Base-by-base conservation (phyloP, 1,139 yeast genomes). In the Taphrina communis region DNA sequence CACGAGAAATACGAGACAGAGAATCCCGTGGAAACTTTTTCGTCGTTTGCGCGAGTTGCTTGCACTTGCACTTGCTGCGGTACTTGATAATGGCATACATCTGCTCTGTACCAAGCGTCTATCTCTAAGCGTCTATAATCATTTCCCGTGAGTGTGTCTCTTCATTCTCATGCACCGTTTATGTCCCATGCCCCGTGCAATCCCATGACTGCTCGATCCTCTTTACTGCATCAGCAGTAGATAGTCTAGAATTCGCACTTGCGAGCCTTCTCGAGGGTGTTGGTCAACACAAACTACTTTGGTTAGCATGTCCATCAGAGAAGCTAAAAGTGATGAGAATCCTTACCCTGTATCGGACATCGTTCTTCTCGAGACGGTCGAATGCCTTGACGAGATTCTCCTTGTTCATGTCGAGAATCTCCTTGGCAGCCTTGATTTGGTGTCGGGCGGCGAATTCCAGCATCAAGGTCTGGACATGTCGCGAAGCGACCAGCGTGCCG, bases 401-500 rank as follows among this genome's bases (percentile, higher is more conserved):
- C 58, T 48, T 51, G 42, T 53, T 65, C 63, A 65, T 56, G 48
- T 56, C 63, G 42, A 57, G 12, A 17, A 36, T 39, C 44, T 65
- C 68, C 38, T 44, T 65, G 31, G 55, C 57, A 4, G 70, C 68
- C 60, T 39, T 55, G 57, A 69, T 57, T 12, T 41, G 25, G 46
- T 69, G 71, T 19, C 63, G 57, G n/a, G 71, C 71, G 7, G 63
- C 69, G 42, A 69, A 69, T 25, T 69, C 68, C 19, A 69, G 60
- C 71, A 69, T 69, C 14, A 58, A 38, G 7, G 56, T 51, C 31
- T 65, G 66, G 3, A 65, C 68, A 19, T 53, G 56, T n/a, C 71
- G 58, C 17, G 70, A 61, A 17, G 70, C 60, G 17, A 55, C 68
- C 9, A 60, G 44, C 7, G 66, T 51, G 12, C 70, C 70, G 6